Conservation (phyloP, 169 alveolate species). For the Eimeria acervulina region DNA sequence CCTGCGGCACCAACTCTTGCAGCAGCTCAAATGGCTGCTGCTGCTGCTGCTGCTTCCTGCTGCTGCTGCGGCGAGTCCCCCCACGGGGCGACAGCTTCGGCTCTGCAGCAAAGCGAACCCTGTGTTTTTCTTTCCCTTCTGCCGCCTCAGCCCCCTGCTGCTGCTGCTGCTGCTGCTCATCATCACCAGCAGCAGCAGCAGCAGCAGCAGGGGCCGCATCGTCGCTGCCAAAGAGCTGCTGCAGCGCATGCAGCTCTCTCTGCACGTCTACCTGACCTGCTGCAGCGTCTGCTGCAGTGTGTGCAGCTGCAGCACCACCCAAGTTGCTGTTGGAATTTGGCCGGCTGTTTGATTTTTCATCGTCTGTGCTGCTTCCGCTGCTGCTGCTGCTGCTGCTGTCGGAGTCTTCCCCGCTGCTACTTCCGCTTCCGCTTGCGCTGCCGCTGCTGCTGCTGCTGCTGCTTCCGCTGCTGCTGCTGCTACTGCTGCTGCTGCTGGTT, state of each 20-base stretch:
- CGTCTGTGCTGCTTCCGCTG: constrained; percentile 21
- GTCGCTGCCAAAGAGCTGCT: constrained; percentile 35
- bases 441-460: constrained; percentile 23
- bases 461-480: neutral
- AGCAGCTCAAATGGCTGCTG: constrained; percentile 62
- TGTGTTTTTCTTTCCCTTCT: constrained; percentile 17
- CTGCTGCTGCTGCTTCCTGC: constrained; percentile 56
- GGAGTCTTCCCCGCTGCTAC: neutral
- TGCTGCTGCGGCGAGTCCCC: neutral
- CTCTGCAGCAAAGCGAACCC: constrained; percentile 55
- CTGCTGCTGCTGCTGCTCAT: constrained; percentile 8
- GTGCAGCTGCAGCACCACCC: constrained; percentile 9
- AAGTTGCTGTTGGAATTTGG: neutral
- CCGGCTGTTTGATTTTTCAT: neutral
- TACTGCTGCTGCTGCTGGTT: neutral
- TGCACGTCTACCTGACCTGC: neutral
- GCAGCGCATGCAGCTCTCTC: constrained; percentile 46
- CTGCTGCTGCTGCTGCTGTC: constrained; percentile 42
- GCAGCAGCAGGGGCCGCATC: neutral
- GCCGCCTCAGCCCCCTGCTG: neutral
- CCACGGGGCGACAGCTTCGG: constrained; percentile 27
- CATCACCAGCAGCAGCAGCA: neutral
- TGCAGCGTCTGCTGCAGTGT: neutral
- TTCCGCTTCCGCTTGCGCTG: constrained; percentile 9
- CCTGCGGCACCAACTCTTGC: constrained; percentile 29